Evolutionary conservation across 352 stramenopile species (phyloP), one percentile per base, ranked within the genome.

Genomic region (Phytophthora pluvialis): DNA sequence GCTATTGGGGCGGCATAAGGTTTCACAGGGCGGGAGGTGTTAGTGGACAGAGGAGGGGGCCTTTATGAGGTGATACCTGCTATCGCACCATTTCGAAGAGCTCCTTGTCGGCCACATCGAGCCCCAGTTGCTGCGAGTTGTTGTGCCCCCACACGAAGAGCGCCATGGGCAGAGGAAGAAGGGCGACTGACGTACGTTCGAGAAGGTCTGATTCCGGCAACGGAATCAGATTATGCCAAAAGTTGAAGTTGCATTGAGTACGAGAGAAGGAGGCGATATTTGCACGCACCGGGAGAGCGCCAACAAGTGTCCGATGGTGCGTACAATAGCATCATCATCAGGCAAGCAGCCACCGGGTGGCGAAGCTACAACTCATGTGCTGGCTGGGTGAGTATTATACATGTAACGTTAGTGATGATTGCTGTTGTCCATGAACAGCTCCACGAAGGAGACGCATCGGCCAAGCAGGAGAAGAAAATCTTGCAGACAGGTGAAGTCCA

Each of bases 141-240:
- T 92, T 92, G 62, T 79, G 73, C 16, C 86, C 86, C 86, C 86
- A 94, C 9, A 89, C 72, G 60, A 80, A 94, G 9, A 94, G 75
- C 64, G 86, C 78, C 86, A 94, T 94, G 18, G 12, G 26, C 18
- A 11, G 16, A 3, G 53, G 38, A 53, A 48, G 8, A 10, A n/a
- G n/a, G n/a, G 31, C 53, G 46, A 56, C 16, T 59, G 29, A 62
- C 18, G 56, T 58, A 28, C 21, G 2, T 7, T 32, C 26, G 42
- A 39, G 1, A 38, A 6, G 2, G 26, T 47, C 40, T 33, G 40
- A 52, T 52, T 35, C 31, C 7, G 13, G 8, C 0, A 5, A 6
- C 2, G 10, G 36, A 56, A 56, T 56, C 47, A 43, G 45, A 26
- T 51, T 21, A 16, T 44, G 12, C 5, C 11, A 39, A 39, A 28